A percentile compares a stretch with the other conserved stretches of the same genome.
phyloP scores from a whole-genome alignment of 352 stramenopile species.

The Pythium inflatum region DNA sequence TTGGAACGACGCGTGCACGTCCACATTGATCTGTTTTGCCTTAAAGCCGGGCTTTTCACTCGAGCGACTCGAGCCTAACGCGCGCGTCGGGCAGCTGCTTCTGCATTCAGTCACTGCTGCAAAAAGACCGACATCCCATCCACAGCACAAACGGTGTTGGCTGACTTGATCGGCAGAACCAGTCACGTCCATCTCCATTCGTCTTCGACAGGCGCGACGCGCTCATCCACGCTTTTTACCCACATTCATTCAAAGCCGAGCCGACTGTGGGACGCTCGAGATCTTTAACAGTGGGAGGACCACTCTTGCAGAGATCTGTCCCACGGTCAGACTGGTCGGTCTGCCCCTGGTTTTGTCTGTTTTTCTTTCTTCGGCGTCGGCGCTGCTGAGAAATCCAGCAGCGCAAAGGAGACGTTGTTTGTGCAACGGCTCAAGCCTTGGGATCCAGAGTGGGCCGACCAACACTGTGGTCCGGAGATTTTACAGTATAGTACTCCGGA shows the following conservation, averaged over 20 bases:
- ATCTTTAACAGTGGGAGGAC: background rate
- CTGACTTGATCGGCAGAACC: slow-evolving; percentile 17
- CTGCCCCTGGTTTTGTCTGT: background rate
- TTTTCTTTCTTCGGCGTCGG: background rate
- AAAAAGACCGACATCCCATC: slow-evolving; percentile 13
- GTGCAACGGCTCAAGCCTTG: background rate
- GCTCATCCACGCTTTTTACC: background rate
- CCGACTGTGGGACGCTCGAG: background rate
- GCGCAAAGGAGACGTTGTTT: background rate
- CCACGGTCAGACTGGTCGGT: no score
- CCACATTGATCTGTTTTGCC: no score
- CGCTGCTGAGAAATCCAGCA: background rate
- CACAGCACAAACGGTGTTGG: background rate
- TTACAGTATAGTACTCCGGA: no score
- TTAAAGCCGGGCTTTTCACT: no score
- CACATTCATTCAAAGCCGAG: no score
- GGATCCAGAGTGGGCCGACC: background rate
- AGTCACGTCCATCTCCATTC: background rate
- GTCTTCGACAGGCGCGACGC: background rate
- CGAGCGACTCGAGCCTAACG: background rate
- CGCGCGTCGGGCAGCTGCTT: background rate
- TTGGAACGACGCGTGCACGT: no score
- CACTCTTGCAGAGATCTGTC: no score
- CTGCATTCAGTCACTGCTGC: background rate
- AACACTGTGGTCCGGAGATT: background rate